Evolutionary conservation across 176 grass and related monocot genomes (phyloP), one percentile per base, ranked within the genome.

Genomic region (Stipa capillata): DNA sequence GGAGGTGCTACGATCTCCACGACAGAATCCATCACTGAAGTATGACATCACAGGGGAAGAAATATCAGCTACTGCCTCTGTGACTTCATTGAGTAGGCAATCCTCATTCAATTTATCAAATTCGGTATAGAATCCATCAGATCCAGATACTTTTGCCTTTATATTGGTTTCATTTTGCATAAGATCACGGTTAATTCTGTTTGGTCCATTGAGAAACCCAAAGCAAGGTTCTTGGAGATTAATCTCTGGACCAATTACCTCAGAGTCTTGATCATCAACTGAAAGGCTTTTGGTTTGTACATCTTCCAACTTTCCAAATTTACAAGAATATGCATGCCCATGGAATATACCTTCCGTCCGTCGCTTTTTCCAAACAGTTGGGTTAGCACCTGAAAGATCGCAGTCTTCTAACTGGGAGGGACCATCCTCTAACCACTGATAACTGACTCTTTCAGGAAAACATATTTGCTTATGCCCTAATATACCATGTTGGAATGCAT

Each of bases 71-170:
- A 63, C 44, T 76, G 39, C 33, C 71, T 81, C 34, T 56, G 36
- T 65, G 35, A 16, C 33, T 41, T 94, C 79, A 63, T 63, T 45
- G 75, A 76, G 57, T 47, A 87, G 51, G 57, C 29, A 60, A 54
- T 83, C 78, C 58, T 67, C 85, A 76, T 88, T 85, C 58, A 66
- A 75, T 50, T 79, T 70, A 71, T 67, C 79, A 80, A 89, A 67
- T 15, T 84, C 67, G 49, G 61, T 33, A 83, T 58, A 74, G 49
- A 72, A 83, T 55, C 62, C 83, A 81, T 64, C 81, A 73, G 45
- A 54, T 63, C 67, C 25, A 63, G 84, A 80, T 49, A 21, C 57
- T 49, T 45, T 69, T 80, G 33, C 16, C 24, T 85, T 73, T 34
- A 61, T 49, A 74, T 41, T 68, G 32, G 70, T 78, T 84, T 90